These are phyloP conservation scores for Chytriomyces confervae DNA, from an alignment of 192 early-diverging fungal species.

Conservation along the genomic window DNA sequence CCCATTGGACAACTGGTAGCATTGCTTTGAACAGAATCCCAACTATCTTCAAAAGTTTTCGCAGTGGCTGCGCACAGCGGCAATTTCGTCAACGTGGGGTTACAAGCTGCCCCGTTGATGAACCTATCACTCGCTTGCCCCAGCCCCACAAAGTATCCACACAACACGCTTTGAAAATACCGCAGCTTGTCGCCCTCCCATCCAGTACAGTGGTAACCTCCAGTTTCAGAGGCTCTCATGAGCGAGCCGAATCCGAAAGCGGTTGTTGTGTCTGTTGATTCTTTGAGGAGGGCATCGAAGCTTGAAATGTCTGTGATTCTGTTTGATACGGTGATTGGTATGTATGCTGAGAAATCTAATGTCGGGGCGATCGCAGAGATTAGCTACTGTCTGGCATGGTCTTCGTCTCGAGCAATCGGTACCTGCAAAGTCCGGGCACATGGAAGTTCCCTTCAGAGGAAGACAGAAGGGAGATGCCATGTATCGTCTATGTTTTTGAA, in stretches of 20 bases:
- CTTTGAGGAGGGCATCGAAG: conserved; percentile 1
- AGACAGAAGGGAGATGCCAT: conserved; percentile 5
- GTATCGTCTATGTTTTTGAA: background rate
- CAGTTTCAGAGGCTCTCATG: background rate
- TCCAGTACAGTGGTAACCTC: background rate
- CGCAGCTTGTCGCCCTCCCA: background rate
- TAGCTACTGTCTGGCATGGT: too few species aligned
- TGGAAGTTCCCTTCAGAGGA: background rate
- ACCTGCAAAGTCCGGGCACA: conserved; percentile 20
- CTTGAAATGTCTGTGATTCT: background rate
- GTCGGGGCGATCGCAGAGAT: too few species aligned
- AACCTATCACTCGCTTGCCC: background rate
- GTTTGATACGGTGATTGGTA: background rate
- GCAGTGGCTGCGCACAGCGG: background rate
- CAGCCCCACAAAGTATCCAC: conserved; percentile 2
- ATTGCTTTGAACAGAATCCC: background rate
- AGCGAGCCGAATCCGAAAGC: background rate
- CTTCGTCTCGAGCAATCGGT: too few species aligned
- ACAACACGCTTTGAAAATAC: background rate
- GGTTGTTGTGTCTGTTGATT: background rate
- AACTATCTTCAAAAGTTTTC: background rate
- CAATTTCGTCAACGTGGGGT: background rate
- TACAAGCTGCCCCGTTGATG: background rate
- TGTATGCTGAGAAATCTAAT: conserved; percentile 17
- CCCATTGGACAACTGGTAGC: background rate